Base-by-base conservation (phyloP, 75 land plant genomes). In the Pinus taeda region DNA sequence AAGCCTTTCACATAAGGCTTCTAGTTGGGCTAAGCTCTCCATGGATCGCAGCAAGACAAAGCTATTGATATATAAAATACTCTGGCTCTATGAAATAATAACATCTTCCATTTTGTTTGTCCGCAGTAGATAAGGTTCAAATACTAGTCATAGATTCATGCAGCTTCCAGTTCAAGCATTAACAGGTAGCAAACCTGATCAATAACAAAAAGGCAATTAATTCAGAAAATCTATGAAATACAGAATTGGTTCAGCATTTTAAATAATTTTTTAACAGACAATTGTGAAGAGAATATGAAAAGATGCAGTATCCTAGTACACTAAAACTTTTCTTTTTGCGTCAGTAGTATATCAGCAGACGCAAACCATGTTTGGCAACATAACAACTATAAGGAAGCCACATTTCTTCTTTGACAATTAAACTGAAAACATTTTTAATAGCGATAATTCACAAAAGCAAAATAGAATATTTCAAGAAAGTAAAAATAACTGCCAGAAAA, bases 1-100 rank as follows among this genome's bases (percentile, higher is more conserved):
- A 36, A 95, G 92, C 81, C 97, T 86, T 75, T 95, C 96, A 67
- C 98, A 95, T 77, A 95, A 70, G 29, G 87, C 94, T 76, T 92
- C 96, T 74, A 95, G 82, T 76, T 95, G 98, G 14, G 92, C 92
- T 79, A 95, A 87, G 86, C 93, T 93, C 87, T 95, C 98, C 98
- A 95, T 95, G 57, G 59, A 30, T 71, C 30, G 33, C 55, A 69
- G 53, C 71, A 69, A 69, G 71, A 20, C 49, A 69, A 69, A 69
- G 42, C 49, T 69, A 69, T 42, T 0, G 11, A 45, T 37, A 69
- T 39, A 69, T 11, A 20, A 42, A 69, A 69, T 69, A 3, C n/a
- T 14, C 72, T 15, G n/a, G 1, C n/a, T 69, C 55, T 69, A 69
- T 69, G 22, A 65, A 69, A 22, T 69, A 9, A 9, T 39, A 11